phyloP scores from a whole-genome alignment of 2,329 filamentous ascomycete species.

The Mariannaea elegans region DNA sequence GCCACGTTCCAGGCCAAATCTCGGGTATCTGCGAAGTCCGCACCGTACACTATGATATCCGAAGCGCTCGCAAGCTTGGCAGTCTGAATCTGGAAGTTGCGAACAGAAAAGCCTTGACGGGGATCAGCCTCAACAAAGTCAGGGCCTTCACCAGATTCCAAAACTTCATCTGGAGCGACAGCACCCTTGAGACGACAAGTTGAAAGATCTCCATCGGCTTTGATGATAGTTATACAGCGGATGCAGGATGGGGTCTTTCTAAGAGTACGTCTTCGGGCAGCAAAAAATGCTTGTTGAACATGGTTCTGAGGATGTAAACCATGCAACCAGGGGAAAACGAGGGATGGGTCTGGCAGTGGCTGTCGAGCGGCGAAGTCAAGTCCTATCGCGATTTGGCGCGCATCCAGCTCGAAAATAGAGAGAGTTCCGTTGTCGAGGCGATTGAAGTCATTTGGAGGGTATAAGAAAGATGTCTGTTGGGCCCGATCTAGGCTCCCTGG shows the following conservation, averaged over 20 bases:
- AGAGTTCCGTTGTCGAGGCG: slow-evolving; percentile 60
- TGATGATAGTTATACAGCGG: slow-evolving; percentile 85
- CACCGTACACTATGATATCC: slow-evolving; percentile 92
- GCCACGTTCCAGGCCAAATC: slow-evolving; percentile 76
- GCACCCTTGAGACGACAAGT: slow-evolving; percentile 85
- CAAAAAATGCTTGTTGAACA: slow-evolving; percentile 90
- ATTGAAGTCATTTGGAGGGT: slow-evolving; percentile 74
- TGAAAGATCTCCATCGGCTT: slow-evolving; percentile 83
- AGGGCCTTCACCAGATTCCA: slow-evolving; percentile 61
- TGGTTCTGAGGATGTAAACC: slow-evolving; percentile 90
- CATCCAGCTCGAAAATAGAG: slow-evolving; percentile 77
- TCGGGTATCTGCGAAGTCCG: slow-evolving; percentile 68
- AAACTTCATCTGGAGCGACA: slow-evolving; percentile 81
- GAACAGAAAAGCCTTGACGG: slow-evolving; percentile 88
- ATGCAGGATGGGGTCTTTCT: slow-evolving; percentile 77
- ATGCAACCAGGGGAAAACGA: slow-evolving; percentile 96
- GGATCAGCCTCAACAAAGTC: slow-evolving; percentile 88
- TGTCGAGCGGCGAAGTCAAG: slow-evolving; percentile 80
- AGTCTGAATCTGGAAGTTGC: slow-evolving; percentile 96
- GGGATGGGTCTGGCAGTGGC: slow-evolving; percentile 82
- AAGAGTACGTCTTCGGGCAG: slow-evolving; percentile 75
- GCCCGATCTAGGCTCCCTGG: slow-evolving; percentile 64
- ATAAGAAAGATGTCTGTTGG: slow-evolving; percentile 74
- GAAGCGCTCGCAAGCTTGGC: slow-evolving; percentile 88
- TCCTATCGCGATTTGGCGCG: slow-evolving; percentile 73